Evolutionary conservation across 1,284 basidiomycete species (phyloP), one percentile per base, ranked within the genome.

Genomic region (Rhizopogon parksii): DNA sequence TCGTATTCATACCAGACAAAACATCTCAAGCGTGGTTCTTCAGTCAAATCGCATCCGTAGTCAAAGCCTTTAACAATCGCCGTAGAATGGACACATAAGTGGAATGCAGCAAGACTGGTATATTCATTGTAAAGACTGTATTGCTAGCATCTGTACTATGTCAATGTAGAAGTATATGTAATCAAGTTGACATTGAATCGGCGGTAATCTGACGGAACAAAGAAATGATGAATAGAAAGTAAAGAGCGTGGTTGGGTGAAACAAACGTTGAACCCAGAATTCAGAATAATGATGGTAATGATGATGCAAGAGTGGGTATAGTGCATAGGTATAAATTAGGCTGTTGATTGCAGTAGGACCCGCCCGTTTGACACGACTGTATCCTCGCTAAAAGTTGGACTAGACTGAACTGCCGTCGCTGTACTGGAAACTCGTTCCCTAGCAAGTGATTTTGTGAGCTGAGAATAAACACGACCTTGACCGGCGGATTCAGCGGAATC

Each of bases 11-110:
- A 59, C 78, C 83, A 3, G 86, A 89, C 68, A 85, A 85, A 64
- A 68, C 70, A 27, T 78, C 85, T 4, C 85, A 86, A 66, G 73
- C 74, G 9, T 90, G 87, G 87, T 88, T 90, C 69, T 90, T 89
- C 65, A 73, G 74, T 27, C 80, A 86, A 60, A 78, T 90, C 27
- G 82, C 82, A 15, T 74, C 76, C 2, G 82, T 90, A 40, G 87
- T 90, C 21, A 86, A 86, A 63, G 67, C 77, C 34, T 88, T 83
- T 66, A 90, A 89, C 65, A 74, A 81, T 49, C 77, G 74, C 53
- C 75, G 79, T 60, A 75, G 85, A 58, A 88, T 88, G 80, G 85
- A 89, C 61, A 57, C 36, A 39, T 70, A 61, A 56, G 37, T 42
- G 40, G 36, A 34, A 30, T n/a, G 15, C 25, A 49, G 21, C 21